phyloP scores from a whole-genome alignment of 2,329 filamentous ascomycete genomes.

The Fusarium sarcochroum region DNA sequence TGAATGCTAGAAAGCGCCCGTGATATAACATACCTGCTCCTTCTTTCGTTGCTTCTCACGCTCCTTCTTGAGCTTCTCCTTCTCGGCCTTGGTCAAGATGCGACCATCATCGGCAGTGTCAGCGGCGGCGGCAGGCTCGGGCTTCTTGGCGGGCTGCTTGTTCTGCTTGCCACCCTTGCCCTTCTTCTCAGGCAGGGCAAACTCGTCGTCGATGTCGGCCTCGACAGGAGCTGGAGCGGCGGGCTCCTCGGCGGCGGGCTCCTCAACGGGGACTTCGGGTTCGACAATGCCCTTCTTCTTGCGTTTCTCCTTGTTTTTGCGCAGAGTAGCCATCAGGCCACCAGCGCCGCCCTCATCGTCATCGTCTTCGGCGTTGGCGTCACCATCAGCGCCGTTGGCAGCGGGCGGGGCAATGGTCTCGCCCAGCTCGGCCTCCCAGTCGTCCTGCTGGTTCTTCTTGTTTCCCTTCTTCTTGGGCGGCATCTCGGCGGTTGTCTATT shows the following conservation, averaged over 20 bases:
- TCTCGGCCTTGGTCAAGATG: conserved; percentile 96
- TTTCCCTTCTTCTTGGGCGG: conserved; percentile 93
- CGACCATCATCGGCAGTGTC: conserved; percentile 72
- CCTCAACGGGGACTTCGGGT: conserved; percentile 62
- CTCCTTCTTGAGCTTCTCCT: conserved; percentile 98
- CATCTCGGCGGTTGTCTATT: conserved; percentile 69
- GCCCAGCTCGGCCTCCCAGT: conserved; percentile 95
- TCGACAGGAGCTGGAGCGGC: conserved; percentile 81
- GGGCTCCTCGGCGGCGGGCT: conserved; percentile 75
- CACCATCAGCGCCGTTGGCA: conserved; percentile 57
- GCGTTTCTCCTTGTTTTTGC: conserved; percentile 87
- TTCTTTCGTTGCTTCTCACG: conserved; percentile 98
- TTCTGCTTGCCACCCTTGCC: conserved; percentile 70
- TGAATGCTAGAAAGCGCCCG: neutral
- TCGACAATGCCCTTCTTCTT: conserved; percentile 88
- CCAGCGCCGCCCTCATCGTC: conserved; percentile 70
- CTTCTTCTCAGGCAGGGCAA: conserved; percentile 84
- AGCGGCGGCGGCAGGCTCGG: conserved; percentile 66
- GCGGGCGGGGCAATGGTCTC: conserved; percentile 78
- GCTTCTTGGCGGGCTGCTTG: conserved; percentile 57
- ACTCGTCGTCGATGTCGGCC: conserved; percentile 87
- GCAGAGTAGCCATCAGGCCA: conserved; percentile 83
- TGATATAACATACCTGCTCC: conserved; percentile 78
- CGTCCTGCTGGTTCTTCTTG: conserved; percentile 85
- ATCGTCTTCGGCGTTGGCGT: conserved; percentile 64